Base-by-base conservation (phyloP, 768 basidiomycete species). In the Russula compacta region DNA sequence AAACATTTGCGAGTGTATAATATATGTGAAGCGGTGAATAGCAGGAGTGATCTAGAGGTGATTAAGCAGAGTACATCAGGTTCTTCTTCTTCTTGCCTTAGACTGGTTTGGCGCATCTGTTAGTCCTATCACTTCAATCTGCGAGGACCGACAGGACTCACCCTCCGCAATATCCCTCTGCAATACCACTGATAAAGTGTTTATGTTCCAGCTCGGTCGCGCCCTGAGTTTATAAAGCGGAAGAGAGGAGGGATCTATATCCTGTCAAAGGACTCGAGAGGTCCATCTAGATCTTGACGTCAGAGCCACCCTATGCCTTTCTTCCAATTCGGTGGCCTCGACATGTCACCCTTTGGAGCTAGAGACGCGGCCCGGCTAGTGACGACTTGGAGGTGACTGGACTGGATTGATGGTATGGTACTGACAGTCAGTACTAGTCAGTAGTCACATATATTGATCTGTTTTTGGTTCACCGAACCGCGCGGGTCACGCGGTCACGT, bases 51-150 rank as follows among this genome's bases (percentile, higher is more conserved):
- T 61, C 32, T 61, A 53, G 50, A 52, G 40, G 32, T 39, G 24
- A 65, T 77, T 87, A 93, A 52, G 90, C 91, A 73, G 92, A 93
- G 77, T 93, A 93, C 83, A 92, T 85, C 71, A 98, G 85, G 70
- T 92, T 87, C 71, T 98, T 98, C 84, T 98, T 98, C 85, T 99
- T 99, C 86, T 98, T 95, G 75, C 92, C 92, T 82, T 98, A 95
- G 58, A 98, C 87, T 98, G 74, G 62, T 51, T 66, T 67, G 65
- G 39, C n/a, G 44, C n/a, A n/a, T 36, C 65, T 75, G 52, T 64
- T 35, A 64, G 46, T 38, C 21, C 21, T n/a, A 49, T 38, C n/a
- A 24, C 33, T 64, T 42, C 48, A 51, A 49, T 62, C 43, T 14
- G 21, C 4, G 15, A 57, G 50, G 38, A 49, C n/a, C 64, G 55